A percentile compares a stretch with the other conserved stretches of the same genome.
phyloP scores from a whole-genome alignment of 1,139 yeast species.

The Zygosaccharomyces sapae region DNA sequence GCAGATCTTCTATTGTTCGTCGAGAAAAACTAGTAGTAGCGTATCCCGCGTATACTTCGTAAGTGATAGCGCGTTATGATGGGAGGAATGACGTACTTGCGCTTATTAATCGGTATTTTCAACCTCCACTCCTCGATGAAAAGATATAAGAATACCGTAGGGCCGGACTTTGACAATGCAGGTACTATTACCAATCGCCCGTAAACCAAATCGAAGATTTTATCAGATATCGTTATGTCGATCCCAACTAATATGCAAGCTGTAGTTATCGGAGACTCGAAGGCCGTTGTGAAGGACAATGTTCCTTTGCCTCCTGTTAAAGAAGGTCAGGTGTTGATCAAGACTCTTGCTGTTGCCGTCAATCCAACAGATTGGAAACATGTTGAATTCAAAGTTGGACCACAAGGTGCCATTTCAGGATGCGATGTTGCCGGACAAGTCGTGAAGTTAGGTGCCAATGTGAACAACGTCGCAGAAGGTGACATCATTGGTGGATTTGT shows the following conservation, averaged over 20 bases:
- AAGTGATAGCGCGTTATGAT: too few relatives aligned
- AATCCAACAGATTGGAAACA: slow-evolving; percentile 82
- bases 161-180: too few relatives aligned
- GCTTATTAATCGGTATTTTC: too few relatives aligned
- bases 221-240: too few relatives aligned
- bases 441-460: slow-evolving; percentile 53
- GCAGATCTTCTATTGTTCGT: too few relatives aligned
- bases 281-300: slow-evolving; percentile 30
- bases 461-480: slow-evolving; percentile 46
- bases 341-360: slow-evolving; percentile 55
- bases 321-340: slow-evolving; percentile 47
- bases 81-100: too few relatives aligned
- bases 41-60: too few relatives aligned
- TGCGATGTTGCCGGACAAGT: slow-evolving; percentile 61
- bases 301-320: slow-evolving; percentile 42
- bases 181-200: too few relatives aligned
- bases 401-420: slow-evolving; percentile 50
- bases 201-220: too few relatives aligned
- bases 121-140: too few relatives aligned
- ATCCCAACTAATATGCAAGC: slow-evolving; percentile 32
- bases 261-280: slow-evolving; percentile 32
- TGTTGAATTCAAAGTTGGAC: slow-evolving; percentile 39
- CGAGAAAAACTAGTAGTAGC: too few relatives aligned
- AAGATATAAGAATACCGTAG: too few relatives aligned
- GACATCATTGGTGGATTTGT: slow-evolving; percentile 49